These are phyloP conservation scores for Neolecta irregularis DNA, from an alignment of 1,139 yeast genomes.

Conservation along the genomic window DNA sequence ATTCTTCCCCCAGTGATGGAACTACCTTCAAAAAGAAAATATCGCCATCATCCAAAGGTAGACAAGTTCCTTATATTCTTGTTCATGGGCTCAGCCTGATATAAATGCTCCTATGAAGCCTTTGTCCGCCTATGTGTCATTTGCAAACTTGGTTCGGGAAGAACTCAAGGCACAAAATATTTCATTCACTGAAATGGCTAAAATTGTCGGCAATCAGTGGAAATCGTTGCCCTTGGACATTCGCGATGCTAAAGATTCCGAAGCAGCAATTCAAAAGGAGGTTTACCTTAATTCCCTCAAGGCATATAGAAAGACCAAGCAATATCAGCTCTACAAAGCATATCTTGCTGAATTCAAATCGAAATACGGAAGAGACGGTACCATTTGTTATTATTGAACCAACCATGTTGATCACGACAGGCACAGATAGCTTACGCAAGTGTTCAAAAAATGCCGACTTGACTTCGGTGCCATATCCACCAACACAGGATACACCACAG, in stretches of 20 bases:
- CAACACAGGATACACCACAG: no score
- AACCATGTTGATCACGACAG: no score
- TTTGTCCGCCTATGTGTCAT: constrained; percentile 9
- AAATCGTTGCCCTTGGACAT: constrained; percentile 5
- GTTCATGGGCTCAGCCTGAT: constrained; percentile 8
- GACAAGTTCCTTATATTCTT: constrained; percentile 2
- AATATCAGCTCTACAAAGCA: constrained; percentile 8
- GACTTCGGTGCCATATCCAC: no score
- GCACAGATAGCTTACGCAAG: no score
- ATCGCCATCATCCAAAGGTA: constrained; percentile 4
- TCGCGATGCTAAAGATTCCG: constrained; percentile 6
- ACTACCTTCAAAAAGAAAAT: constrained; percentile 3
- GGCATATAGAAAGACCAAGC: constrained; percentile 5
- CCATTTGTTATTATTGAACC: no score
- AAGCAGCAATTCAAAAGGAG: constrained; percentile 6
- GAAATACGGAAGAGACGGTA: no score
- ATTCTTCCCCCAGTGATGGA: no score
- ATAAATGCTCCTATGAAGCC: constrained; percentile 10
- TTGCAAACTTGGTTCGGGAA: constrained; percentile 9
- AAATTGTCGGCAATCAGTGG: constrained; percentile 10
- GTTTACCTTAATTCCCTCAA: constrained; percentile 4
- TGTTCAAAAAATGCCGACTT: no score
- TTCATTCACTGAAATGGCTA: constrained; percentile 8
- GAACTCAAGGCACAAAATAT: constrained; percentile 3
- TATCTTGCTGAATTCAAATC: constrained; percentile 8